A percentile compares a stretch with the other conserved stretches of the same genome.
Conservation (phyloP, 305 asterid genomes). For the Fraxinus xanthoxyloides region DNA sequence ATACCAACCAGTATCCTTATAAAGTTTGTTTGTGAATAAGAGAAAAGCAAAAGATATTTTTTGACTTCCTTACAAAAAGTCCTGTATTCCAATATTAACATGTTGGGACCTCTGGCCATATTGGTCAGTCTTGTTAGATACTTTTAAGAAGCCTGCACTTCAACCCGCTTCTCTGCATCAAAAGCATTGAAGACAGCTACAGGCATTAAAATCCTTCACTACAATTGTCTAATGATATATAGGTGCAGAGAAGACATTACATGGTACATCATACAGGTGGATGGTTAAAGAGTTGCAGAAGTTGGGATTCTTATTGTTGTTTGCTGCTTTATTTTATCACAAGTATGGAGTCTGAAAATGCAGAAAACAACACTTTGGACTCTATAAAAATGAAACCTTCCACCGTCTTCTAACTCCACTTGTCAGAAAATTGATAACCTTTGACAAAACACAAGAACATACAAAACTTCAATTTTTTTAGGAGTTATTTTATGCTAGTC, state of each 20-base stretch:
- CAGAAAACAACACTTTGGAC: neutral
- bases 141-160: slow-evolving; percentile 64
- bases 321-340: neutral
- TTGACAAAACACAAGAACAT: neutral
- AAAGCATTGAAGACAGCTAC: slow-evolving; percentile 86
- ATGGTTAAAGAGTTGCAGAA: neutral
- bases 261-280: neutral
- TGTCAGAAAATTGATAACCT: neutral
- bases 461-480: neutral
- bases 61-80: slow-evolving; percentile 42
- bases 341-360: neutral
- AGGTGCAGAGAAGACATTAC: neutral
- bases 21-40: slow-evolving; percentile 25
- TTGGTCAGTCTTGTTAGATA: slow-evolving; percentile 61
- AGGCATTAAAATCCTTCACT: slow-evolving; percentile 53
- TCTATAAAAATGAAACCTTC: neutral
- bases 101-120: slow-evolving; percentile 54
- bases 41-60: slow-evolving; percentile 30
- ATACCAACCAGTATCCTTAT: slow-evolving; percentile 22
- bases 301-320: neutral
- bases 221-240: neutral
- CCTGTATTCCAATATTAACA: slow-evolving; percentile 54
- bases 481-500: slow-evolving; percentile 11
- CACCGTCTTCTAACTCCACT: neutral
- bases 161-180: slow-evolving; percentile 85